A percentile compares a stretch with the other conserved stretches of the same genome.
phyloP scores from a whole-genome alignment of 345 rosid species.

The Sisymbrium irio region DNA sequence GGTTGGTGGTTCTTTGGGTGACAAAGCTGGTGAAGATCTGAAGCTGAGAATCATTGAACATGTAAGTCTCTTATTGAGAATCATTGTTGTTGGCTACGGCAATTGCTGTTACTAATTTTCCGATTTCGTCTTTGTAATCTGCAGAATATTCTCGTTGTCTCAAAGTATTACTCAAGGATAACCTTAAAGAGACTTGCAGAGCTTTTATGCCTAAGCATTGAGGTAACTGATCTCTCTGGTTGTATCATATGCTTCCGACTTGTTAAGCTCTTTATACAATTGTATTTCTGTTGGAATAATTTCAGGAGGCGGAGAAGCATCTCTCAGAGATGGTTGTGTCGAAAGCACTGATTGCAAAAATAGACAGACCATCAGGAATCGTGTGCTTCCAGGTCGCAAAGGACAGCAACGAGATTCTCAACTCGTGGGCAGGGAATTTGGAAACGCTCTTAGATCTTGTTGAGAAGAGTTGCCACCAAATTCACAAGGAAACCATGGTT shows the following conservation, averaged over 20 bases:
- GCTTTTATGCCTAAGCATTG: conserved; percentile 75
- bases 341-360: conserved; percentile 86
- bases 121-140: background rate
- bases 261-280: background rate
- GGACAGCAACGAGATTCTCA: conserved; percentile 94
- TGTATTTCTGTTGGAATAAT: background rate
- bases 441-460: conserved; percentile 97
- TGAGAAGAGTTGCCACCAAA: conserved; percentile 99
- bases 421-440: conserved; percentile 87
- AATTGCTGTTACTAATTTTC: background rate
- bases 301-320: conserved; percentile 97
- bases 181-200: conserved; percentile 86
- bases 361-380: conserved; percentile 86
- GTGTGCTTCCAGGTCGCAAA: conserved; percentile 81
- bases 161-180: conserved; percentile 90
- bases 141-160: conserved; percentile 97
- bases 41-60: conserved; percentile 93
- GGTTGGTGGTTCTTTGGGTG: conserved; percentile 86
- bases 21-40: conserved; percentile 94
- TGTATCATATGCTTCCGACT: background rate
- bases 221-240: conserved; percentile 40
- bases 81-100: background rate
- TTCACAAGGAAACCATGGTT: conserved; percentile 99
- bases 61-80: conserved; percentile 35
- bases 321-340: conserved; percentile 99